phyloP scores from a whole-genome alignment of 805 yeast species.

The Suhomyces sp. region DNA sequence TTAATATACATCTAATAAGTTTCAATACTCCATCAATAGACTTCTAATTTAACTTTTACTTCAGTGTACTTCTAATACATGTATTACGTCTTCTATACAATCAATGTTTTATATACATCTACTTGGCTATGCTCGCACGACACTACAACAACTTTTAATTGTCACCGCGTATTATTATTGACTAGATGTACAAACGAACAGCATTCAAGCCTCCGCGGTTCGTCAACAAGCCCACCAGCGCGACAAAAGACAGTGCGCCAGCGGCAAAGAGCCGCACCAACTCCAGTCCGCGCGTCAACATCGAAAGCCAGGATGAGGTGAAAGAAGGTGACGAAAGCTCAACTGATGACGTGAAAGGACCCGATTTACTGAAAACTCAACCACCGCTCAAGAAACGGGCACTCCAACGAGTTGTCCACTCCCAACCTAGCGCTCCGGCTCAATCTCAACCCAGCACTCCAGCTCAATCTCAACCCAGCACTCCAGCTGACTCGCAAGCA shows the following conservation, averaged over 20 bases:
- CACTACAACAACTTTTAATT: not conserved
- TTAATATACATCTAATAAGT: not conserved
- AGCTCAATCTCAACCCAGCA: not conserved
- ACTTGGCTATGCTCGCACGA: not conserved
- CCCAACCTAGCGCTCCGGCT: not conserved
- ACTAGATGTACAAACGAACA: constrained; percentile 18
- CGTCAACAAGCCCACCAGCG: constrained; percentile 5
- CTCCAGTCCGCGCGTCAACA: not conserved
- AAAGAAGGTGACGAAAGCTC: not conserved
- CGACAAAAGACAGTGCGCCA: not conserved
- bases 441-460: not conserved
- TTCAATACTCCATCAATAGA: no score
- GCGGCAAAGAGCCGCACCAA: not conserved
- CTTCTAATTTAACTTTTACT: no score
- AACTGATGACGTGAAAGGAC: not conserved
- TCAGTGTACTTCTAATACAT: no score
- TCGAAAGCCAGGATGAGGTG: not conserved
- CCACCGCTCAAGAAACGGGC: not conserved
- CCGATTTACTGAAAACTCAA: not conserved
- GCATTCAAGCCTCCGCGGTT: constrained; percentile 54
- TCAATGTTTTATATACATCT: no score
- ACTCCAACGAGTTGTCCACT: not conserved
- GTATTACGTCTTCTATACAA: no score
- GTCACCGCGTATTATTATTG: not conserved
- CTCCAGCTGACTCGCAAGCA: not conserved